Evolutionary conservation across 306 rosid species (phyloP).

Genomic region (Quercus alba): DNA sequence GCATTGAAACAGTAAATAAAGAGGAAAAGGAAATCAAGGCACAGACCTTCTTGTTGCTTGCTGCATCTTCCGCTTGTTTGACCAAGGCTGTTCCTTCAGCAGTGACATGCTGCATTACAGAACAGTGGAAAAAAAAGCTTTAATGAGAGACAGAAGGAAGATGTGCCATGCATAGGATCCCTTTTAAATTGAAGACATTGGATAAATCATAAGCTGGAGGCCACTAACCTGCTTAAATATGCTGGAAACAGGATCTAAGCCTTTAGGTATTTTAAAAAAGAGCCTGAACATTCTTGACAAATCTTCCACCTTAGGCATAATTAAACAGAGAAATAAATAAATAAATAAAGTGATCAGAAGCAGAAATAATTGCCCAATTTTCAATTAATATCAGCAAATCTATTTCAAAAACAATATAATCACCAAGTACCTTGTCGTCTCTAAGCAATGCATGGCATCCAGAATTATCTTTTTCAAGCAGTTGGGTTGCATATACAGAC

Average conservation of each 20-base stretch:
- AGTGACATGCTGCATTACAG: constrained; percentile 78
- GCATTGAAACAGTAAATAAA: background rate
- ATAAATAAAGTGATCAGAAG: constrained; percentile 5
- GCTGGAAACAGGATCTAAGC: constrained; percentile 85
- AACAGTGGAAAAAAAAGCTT: constrained; percentile 10
- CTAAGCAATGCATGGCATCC: constrained; percentile 89
- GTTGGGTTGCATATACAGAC: constrained; percentile 74
- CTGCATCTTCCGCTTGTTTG: constrained; percentile 97
- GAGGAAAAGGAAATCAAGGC: constrained; percentile 12
- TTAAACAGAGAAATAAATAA: constrained; percentile 3
- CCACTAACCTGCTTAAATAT: constrained; percentile 81
- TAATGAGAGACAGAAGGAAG: constrained; percentile 7
- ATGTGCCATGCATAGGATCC: background rate
- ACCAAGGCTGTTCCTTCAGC: constrained; percentile 95
- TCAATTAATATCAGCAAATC: background rate
- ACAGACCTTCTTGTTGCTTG: constrained; percentile 81
- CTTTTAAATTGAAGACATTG: background rate
- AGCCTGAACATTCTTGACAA: constrained; percentile 98
- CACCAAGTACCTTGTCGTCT: constrained; percentile 73
- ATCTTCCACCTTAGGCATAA: constrained; percentile 63
- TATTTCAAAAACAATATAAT: background rate
- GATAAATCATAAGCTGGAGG: constrained; percentile 13
- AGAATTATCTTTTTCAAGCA: constrained; percentile 89
- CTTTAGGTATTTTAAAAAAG: constrained; percentile 85
- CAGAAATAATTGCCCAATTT: background rate